A percentile compares a stretch with the other conserved stretches of the same genome.
phyloP scores from a whole-genome alignment of 768 basidiomycete species.

The Clitopilus hobsonii region DNA sequence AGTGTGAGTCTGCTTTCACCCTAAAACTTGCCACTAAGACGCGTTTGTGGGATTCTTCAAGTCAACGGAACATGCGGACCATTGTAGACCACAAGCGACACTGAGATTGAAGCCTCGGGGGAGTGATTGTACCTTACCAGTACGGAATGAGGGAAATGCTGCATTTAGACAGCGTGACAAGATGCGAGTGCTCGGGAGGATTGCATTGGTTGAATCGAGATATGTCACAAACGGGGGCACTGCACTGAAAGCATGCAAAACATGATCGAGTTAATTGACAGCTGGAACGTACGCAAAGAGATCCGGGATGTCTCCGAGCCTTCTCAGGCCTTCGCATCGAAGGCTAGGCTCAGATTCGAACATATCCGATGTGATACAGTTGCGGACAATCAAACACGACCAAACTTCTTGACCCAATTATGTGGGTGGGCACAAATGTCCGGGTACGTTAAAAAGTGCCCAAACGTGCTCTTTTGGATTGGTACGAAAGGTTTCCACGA shows the following conservation, averaged over 20 bases:
- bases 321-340: background rate
- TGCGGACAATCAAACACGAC: constrained; percentile 2
- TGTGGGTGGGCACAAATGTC: background rate
- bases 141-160: background rate
- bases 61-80: background rate
- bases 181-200: background rate
- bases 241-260: background rate
- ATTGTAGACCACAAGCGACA: background rate
- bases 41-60: background rate
- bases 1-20: background rate
- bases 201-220: background rate
- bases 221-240: background rate
- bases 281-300: background rate
- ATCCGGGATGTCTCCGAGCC: background rate
- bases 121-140: background rate
- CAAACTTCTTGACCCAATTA: background rate
- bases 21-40: background rate
- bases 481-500: background rate
- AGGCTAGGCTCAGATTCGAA: background rate
- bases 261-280: background rate
- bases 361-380: too few species aligned
- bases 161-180: background rate
- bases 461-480: background rate
- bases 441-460: background rate
- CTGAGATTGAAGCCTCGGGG: background rate